Percentiles rank a stretch among this genome's conserved stretches.
Conservation (phyloP, 2,329 filamentous ascomycete genomes). For the Aspergillus sp. region DNA sequence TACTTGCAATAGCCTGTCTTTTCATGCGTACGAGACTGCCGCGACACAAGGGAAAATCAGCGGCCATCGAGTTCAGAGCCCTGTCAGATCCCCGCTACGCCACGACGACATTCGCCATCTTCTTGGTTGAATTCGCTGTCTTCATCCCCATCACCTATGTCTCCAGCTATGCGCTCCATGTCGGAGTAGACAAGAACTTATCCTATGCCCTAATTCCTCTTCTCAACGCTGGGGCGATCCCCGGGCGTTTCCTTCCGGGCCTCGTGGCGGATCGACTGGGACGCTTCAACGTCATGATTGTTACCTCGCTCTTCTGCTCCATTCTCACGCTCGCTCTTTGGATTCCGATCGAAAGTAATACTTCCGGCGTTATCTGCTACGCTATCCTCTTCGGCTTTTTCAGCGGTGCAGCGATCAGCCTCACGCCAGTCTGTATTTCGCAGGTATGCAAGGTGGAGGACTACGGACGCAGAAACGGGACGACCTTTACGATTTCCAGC, state of each 20-base stretch:
- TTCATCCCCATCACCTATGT: conserved; percentile 40
- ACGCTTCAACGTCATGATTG: conserved; percentile 36
- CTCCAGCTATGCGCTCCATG: conserved; percentile 29
- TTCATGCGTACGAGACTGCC: conserved; percentile 26
- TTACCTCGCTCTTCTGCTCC: conserved; percentile 19
- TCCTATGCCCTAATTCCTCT: conserved; percentile 33
- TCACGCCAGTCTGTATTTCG: conserved; percentile 32
- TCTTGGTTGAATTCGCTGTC: conserved; percentile 36
- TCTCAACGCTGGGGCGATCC: conserved; percentile 33
- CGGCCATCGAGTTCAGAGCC: conserved; percentile 22
- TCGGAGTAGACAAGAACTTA: conserved; percentile 23
- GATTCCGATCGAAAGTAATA: conserved; percentile 15
- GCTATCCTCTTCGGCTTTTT: conserved; percentile 24
- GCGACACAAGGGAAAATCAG: conserved; percentile 14
- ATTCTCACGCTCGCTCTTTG: conserved; percentile 26
- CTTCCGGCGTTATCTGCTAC: conserved; percentile 22
- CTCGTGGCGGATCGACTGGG: conserved; percentile 34
- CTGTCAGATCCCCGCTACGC: conserved; percentile 25
- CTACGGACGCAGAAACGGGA: conserved; percentile 26
- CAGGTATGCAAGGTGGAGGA: conserved; percentile 31
- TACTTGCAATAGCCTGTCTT: conserved; percentile 22
- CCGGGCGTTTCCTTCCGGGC: conserved; percentile 35
- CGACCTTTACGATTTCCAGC: conserved; percentile 24
- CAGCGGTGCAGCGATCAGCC: conserved; percentile 29
- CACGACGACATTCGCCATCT: conserved; percentile 29